These are phyloP conservation scores for Aspergillus sergii DNA, from an alignment of 2,329 filamentous ascomycete species.

Conservation along the genomic window DNA sequence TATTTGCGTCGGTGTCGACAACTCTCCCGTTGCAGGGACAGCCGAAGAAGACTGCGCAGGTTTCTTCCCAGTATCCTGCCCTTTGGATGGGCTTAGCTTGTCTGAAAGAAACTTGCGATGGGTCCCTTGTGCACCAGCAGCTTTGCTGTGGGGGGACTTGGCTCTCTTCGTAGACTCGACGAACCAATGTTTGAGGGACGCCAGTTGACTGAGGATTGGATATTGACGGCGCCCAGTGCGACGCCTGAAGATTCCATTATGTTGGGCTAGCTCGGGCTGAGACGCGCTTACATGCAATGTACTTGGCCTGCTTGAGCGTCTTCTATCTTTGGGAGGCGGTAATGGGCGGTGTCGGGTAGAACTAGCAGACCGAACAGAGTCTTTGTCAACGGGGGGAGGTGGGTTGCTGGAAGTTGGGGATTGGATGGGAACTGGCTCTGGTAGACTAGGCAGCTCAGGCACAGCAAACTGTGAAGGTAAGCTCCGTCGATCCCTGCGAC, in stretches of 20 bases:
- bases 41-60: conserved; percentile 25
- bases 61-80: conserved; percentile 37
- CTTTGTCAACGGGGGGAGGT: conserved; percentile 75
- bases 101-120: conserved; percentile 43
- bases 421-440: conserved; percentile 56
- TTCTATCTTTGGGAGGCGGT: conserved; percentile 84
- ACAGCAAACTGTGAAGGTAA: conserved; percentile 64
- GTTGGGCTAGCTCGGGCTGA: conserved; percentile 63
- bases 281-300: conserved; percentile 82
- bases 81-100: conserved; percentile 43
- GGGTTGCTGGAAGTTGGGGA: conserved; percentile 45
- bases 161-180: conserved; percentile 67
- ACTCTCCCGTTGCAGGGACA: conserved; percentile 26
- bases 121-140: conserved; percentile 27
- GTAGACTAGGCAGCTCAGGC: conserved; percentile 75
- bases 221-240: conserved; percentile 60
- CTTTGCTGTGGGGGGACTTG: conserved; percentile 55
- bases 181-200: conserved; percentile 72
- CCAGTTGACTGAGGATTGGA: conserved; percentile 67
- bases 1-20: conserved; percentile 40
- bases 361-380: conserved; percentile 70
- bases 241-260: conserved; percentile 58
- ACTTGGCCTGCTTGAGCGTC: conserved; percentile 72
- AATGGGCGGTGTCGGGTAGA: conserved; percentile 77
- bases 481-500: conserved; percentile 76